phyloP scores from a whole-genome alignment of 2,329 filamentous ascomycete genomes.

The Claviceps spartinae region DNA sequence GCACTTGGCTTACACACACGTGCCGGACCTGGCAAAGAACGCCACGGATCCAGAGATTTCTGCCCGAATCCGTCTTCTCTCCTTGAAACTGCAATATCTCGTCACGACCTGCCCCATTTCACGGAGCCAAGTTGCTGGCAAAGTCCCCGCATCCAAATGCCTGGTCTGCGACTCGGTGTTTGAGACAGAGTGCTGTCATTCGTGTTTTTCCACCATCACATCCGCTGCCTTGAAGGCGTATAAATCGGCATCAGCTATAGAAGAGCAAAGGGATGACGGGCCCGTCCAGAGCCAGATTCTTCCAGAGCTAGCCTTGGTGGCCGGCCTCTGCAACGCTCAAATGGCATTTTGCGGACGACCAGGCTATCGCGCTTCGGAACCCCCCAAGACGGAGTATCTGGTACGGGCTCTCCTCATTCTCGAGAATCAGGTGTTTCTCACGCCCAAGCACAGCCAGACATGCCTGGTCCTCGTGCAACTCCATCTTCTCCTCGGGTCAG shows the following conservation, averaged over 20 bases:
- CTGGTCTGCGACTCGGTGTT: constrained; percentile 12
- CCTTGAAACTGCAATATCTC: constrained; percentile 31
- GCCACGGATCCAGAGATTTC: constrained; percentile 11
- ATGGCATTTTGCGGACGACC: constrained; percentile 12
- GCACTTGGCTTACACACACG: constrained; percentile 24
- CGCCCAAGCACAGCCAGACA: constrained; percentile 31
- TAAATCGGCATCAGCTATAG: constrained; percentile 3
- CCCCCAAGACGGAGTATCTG: constrained; percentile 18
- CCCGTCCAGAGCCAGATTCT: constrained; percentile 9
- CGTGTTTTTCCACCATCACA: constrained; percentile 14
- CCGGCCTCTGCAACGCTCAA: constrained; percentile 21
- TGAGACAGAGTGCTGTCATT: constrained; percentile 8
- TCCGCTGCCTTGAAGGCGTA: constrained; percentile 11
- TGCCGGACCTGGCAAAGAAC: constrained; percentile 19
- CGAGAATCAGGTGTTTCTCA: constrained; percentile 32
- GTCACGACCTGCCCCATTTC: constrained; percentile 24
- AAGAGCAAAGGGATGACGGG: constrained; percentile 2
- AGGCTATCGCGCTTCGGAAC: constrained; percentile 5
- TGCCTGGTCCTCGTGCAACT: constrained; percentile 38
- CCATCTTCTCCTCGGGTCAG: constrained; percentile 37
- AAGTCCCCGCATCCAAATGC: constrained; percentile 13
- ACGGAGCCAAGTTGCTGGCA: constrained; percentile 10
- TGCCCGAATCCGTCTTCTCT: constrained; percentile 20
- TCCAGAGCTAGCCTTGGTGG: constrained; percentile 22
- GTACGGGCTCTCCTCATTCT: constrained; percentile 36